Evolutionary conservation across 495 filamentous ascomycete genomes (phyloP), one percentile per base, ranked within the genome.

Genomic region (Aspergillus ellipticus): DNA sequence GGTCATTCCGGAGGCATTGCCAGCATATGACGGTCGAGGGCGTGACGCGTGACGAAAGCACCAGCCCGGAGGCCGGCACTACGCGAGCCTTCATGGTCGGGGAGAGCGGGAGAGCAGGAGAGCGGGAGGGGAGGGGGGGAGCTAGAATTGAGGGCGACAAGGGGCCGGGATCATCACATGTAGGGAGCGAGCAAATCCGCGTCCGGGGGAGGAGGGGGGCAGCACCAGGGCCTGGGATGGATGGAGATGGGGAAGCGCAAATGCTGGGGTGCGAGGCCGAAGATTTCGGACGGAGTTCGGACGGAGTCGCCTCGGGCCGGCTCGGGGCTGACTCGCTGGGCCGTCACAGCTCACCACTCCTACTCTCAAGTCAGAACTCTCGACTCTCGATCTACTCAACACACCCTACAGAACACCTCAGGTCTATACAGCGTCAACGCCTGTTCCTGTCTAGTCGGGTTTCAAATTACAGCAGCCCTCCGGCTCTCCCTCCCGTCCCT

Each of bases 1-100:
- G 60, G 55, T 78, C 74, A 66, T 78, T 66, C 49, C 64, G 74
- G 51, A 76, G 71, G 63, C 75, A 78, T 74, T 74, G 71, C 51
- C 67, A 69, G 59, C 75, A 78, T 55, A 78, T 67, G 42, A 63
- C 60, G 15, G 69, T 61, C 15, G 59, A 60, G 10, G 67, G 55
- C 22, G 75, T 61, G 31, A 58, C 39, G 63, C 69, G 73, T 48
- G 65, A 62, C 54, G 70, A 68, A 53, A 74, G 57, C 39, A 68
- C 64, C 65, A 76, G 74, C 64, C 68, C 70, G 48, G 70, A 61
- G 64, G 71, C 70, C 62, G 70, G 63, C 20, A 68, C 56, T 41
- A 67, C 65, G 55, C 75, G 75, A 72, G 74, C 64, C 68, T 70
- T 69, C 75, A 77, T 78, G 60, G 58, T 74, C 66, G 58, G 55